A percentile compares a stretch with the other conserved stretches of the same genome.
Conservation (phyloP, 1,284 basidiomycete genomes). For the Fistulina hepatica region DNA sequence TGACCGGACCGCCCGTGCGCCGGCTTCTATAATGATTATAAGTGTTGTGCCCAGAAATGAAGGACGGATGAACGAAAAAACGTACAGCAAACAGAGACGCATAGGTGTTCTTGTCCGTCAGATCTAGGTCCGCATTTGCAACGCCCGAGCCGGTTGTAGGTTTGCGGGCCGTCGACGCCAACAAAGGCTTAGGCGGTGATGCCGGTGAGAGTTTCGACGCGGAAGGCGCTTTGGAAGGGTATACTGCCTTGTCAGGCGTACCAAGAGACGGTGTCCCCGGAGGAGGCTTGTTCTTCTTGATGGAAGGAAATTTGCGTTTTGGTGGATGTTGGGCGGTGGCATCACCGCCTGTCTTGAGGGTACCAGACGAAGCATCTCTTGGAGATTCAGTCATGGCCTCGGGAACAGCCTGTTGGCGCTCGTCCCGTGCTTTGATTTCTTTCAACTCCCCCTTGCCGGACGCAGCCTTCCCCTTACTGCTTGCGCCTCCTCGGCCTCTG, state of each 20-base stretch:
- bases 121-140: slow-evolving; percentile 44
- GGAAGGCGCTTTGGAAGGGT: slow-evolving; percentile 9
- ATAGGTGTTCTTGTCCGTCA: slow-evolving; percentile 51
- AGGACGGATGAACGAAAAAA: slow-evolving; percentile 9
- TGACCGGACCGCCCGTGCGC: too few relatives aligned
- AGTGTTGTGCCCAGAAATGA: slow-evolving; percentile 6
- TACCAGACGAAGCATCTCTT: too few relatives aligned
- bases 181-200: slow-evolving; percentile 8
- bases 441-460: slow-evolving; percentile 10
- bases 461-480: too few relatives aligned
- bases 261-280: slow-evolving; percentile 19
- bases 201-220: too few relatives aligned
- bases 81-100: slow-evolving; percentile 57
- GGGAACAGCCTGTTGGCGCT: slow-evolving; percentile 10
- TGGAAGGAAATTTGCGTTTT: slow-evolving; percentile 48
- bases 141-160: slow-evolving; percentile 19
- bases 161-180: slow-evolving; percentile 13
- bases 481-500: too few relatives aligned
- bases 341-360: too few relatives aligned
- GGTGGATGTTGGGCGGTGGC: too few relatives aligned
- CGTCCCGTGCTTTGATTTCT: slow-evolving; percentile 13
- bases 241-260: slow-evolving; percentile 18
- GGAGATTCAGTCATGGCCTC: too few relatives aligned
- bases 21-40: too few relatives aligned
- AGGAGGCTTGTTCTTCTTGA: slow-evolving; percentile 58